These are phyloP conservation scores for Annulohypoxylon bovei DNA, from an alignment of 495 filamentous ascomycete genomes.

Conservation along the genomic window DNA sequence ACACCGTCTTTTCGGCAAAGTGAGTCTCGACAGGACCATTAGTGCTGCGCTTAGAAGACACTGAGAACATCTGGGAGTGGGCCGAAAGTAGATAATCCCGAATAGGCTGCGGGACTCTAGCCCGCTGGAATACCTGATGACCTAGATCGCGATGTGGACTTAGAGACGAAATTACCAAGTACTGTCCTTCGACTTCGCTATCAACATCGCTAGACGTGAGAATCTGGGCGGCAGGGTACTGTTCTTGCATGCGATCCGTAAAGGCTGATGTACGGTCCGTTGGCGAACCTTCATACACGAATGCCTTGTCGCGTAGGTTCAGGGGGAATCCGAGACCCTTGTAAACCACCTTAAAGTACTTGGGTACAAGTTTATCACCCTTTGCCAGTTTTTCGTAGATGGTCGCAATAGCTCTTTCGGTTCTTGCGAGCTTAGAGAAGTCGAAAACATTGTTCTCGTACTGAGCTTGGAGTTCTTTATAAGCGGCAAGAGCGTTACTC, in stretches of 20 bases:
- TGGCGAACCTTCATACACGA: conserved; percentile 84
- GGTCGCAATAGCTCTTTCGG: conserved; percentile 90
- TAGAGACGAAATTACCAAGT: conserved; percentile 82
- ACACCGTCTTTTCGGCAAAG: conserved; percentile 87
- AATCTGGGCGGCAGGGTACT: conserved; percentile 88
- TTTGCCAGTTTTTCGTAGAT: conserved; percentile 90
- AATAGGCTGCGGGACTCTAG: conserved; percentile 81
- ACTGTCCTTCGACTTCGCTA: conserved; percentile 86
- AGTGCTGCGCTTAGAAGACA: conserved; percentile 73
- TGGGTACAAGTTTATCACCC: conserved; percentile 76
- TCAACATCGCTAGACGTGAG: conserved; percentile 74
- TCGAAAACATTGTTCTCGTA: conserved; percentile 92
- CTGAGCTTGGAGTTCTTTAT: conserved; percentile 87
- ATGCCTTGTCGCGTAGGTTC: conserved; percentile 87
- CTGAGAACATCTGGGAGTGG: conserved; percentile 75
- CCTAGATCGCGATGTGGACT: conserved; percentile 81
- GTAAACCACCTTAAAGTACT: conserved; percentile 93
- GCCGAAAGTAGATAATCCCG: conserved; percentile 85
- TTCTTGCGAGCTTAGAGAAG: conserved; percentile 87
- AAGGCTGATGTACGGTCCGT: conserved; percentile 82
- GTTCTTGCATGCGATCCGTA: conserved; percentile 90
- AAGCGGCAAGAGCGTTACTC: conserved; percentile 88
- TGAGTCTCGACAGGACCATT: conserved; percentile 72
- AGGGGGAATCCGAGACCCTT: conserved; percentile 89
- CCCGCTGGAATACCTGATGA: conserved; percentile 89